Base-by-base conservation (phyloP, 2,329 filamentous ascomycete genomes). In the Cladosporium phlei region DNA sequence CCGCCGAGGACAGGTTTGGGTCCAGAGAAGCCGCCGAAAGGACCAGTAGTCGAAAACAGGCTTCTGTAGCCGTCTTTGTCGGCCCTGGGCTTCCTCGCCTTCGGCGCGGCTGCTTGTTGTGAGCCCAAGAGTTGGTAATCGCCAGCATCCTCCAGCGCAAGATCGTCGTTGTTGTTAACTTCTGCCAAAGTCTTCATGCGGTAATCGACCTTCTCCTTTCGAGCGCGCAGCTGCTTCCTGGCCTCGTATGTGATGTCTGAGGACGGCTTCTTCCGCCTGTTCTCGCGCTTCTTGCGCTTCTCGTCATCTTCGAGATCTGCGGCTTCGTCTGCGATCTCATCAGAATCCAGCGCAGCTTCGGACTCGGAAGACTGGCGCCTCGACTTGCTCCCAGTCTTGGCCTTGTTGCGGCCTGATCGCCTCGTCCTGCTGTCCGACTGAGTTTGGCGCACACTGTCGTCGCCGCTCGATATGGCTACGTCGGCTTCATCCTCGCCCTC, bases 1-100 rank as follows among this genome's bases (percentile, higher is more conserved):
- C 87, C 88, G 51, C 75, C 82, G 46, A 91, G 77, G 10, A 93
- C 74, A 12, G 88, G 80, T 24, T 82, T 77, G 32, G 77, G 77
- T 27, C 87, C 87, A 33, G 83, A 82, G 35, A 86, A 86, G 32
- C 93, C 89, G 49, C 89, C 93, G 66, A 98, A 97, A 2, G 93
- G 93, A 7, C 93, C 93, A 62, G 85, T 88, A 1, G 89, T 95
- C 17, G 88, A 89, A 67, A 95, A 91, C 24, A 97, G 75, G 48
- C 78, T 87, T 39, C 89, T 85, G 62, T 91, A 88, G 22, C 72
- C 77, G 16, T 37, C 42, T 28, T 32, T 37, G 17, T 45, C 42
- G 7, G 42, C 28, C 76, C 81, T 40, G 7, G 39, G 19, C 21
- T 20, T 35, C 21, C 30, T 45, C 22, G 32, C 2, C 30, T 28